Percentiles rank a stretch among this genome's conserved stretches.
Evolutionary conservation across 768 basidiomycete genomes (phyloP).

Genomic region (Russula earlei): DNA sequence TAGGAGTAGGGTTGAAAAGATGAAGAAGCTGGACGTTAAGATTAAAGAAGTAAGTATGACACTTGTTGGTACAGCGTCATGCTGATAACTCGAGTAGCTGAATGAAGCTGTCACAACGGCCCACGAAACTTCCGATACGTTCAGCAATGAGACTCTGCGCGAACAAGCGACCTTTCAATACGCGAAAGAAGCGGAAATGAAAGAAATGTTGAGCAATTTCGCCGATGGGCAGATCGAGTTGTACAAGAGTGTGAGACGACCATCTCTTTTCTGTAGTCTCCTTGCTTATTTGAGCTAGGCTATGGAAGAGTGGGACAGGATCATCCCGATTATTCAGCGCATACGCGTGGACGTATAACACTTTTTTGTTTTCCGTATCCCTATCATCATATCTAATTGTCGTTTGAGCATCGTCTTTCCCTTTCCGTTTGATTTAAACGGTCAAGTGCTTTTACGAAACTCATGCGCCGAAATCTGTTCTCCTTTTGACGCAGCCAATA

Average conservation of each 20-base stretch:
- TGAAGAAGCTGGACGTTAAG: constrained; percentile 84
- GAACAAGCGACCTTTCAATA: constrained; percentile 88
- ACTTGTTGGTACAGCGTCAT: not conserved
- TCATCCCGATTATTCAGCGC: constrained; percentile 87
- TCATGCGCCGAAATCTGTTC: constrained; percentile 11
- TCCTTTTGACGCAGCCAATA: constrained; percentile 17
- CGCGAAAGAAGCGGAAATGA: constrained; percentile 93
- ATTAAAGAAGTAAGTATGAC: constrained; percentile 76
- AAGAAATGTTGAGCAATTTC: constrained; percentile 80
- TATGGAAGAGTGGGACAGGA: constrained; percentile 96
- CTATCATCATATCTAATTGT: constrained; percentile 12
- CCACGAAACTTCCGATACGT: constrained; percentile 92
- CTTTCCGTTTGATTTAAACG: not conserved
- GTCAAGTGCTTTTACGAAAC: not conserved
- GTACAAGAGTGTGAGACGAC: constrained; percentile 59
- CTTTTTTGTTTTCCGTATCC: constrained; percentile 15
- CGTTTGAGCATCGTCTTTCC: not conserved
- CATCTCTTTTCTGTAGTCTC: not conserved
- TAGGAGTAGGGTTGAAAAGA: constrained; percentile 83
- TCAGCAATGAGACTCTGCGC: constrained; percentile 87
- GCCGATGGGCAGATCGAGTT: constrained; percentile 95
- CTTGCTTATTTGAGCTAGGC: constrained; percentile 37
- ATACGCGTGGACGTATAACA: constrained; percentile 84
- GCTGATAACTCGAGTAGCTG: constrained; percentile 42
- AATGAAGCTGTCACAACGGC: constrained; percentile 95